Evolutionary conservation across 495 filamentous ascomycete species (phyloP), one percentile per base, ranked within the genome.

Genomic region (Xylaria acuta): DNA sequence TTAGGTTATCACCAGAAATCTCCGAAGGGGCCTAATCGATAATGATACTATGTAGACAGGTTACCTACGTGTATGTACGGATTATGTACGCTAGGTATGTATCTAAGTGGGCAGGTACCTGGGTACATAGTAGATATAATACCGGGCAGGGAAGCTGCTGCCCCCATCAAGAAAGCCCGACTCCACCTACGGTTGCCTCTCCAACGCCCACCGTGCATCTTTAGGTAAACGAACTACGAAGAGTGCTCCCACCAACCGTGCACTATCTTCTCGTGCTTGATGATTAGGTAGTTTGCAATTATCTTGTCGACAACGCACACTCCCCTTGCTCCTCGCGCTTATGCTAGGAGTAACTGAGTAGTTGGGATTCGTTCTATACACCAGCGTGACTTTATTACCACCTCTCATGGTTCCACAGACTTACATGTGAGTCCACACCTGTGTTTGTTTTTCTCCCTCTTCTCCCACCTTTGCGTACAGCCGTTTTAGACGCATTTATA

Each of bases 151-250:
- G 22, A 25, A 20, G 22, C 22, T 1, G n/a, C n/a, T n/a, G n/a
- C n/a, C n/a, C n/a, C n/a, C n/a, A n/a, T n/a, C n/a, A n/a, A n/a
- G n/a, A n/a, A n/a, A n/a, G n/a, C n/a, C n/a, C n/a, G 41, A 65
- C 60, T 64, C 60, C 36, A 43, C 60, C 36, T 20, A 27, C 64
- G 49, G 77, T 79, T 79, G 77, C 77, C 73, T 72, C 73, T 45
- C 73, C 77, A 78, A 79, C 77, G 72, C 54, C 51, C 25, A 34
- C 69, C 58, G 51, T 73, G 71, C 77, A 70, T 36, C 71, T 72
- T 59, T 74, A 76, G 73, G 74, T 73, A 75, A 75, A 76, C 53
- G 71, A 71, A 56, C 72, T 72, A 72, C 69, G 64, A 20, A 36
- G 20, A 36, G 63, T 66, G 22, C 22, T 11, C 38, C 41, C 36